Evolutionary conservation across 1,139 yeast genomes (phyloP).

Genomic region (Debaryomycetaceae sp.): DNA sequence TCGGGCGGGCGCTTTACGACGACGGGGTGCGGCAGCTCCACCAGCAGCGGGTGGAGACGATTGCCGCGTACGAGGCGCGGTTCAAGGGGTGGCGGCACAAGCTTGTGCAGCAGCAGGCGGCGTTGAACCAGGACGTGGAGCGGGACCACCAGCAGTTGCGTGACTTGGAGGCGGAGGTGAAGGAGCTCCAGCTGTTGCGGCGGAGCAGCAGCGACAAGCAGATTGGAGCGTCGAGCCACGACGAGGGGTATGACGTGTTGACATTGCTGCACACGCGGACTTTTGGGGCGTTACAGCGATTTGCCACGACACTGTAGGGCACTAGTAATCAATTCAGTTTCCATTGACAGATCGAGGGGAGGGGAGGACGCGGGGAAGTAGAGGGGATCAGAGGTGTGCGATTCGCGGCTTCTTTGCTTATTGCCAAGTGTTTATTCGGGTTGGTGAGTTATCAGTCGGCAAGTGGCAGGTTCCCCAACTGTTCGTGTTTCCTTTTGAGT

Average conservation of each 20-base stretch:
- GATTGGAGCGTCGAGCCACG: not conserved
- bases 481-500: too few species aligned
- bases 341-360: too few species aligned
- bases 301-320: not conserved
- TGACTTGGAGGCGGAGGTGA: slow-evolving; percentile 27
- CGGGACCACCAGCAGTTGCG: slow-evolving; percentile 23
- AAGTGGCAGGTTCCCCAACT: too few species aligned
- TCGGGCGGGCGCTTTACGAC: not conserved
- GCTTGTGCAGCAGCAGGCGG: slow-evolving; percentile 43
- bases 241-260: not conserved
- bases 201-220: not conserved
- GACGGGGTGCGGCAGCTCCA: not conserved
- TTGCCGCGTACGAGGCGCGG: slow-evolving; percentile 43
- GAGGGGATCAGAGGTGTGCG: too few species aligned
- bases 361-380: too few species aligned
- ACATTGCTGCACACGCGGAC: not conserved
- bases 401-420: too few species aligned
- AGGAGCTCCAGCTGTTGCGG: slow-evolving; percentile 1
- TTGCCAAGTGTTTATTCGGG: too few species aligned
- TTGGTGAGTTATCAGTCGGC: too few species aligned
- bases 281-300: not conserved
- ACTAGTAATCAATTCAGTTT: not conserved
- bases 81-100: slow-evolving; percentile 60
- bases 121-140: slow-evolving; percentile 47
- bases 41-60: slow-evolving; percentile 18